Conservation (phyloP, 495 filamentous ascomycete genomes). For the Apodospora peruviana region DNA sequence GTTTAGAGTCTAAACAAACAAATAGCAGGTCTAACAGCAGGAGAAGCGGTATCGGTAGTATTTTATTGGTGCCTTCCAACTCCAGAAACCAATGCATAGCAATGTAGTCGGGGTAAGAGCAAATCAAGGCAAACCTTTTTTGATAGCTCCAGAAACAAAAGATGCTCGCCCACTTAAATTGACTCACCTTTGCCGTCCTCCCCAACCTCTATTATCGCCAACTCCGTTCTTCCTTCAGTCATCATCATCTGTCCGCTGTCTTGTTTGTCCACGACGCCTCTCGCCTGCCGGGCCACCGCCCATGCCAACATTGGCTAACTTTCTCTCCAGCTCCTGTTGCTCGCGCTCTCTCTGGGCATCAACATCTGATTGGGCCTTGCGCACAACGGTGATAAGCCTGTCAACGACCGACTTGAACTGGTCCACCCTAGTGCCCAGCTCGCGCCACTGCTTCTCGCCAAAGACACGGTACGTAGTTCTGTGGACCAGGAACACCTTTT, state of each 20-base stretch:
- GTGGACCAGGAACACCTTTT: constrained; percentile 89
- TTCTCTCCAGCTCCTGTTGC: constrained; percentile 51
- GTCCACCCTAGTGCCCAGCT: constrained; percentile 82
- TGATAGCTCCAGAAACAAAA: too few relatives aligned
- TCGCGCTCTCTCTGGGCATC: constrained; percentile 55
- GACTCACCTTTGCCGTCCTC: neutral
- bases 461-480: constrained; percentile 92
- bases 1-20: too few relatives aligned
- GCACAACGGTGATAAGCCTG: constrained; percentile 68
- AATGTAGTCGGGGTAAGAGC: too few relatives aligned
- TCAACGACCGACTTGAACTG: constrained; percentile 77
- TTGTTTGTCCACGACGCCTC: constrained; percentile 12
- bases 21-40: too few relatives aligned
- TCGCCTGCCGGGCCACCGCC: constrained; percentile 20
- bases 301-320: constrained; percentile 40
- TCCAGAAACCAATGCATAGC: constrained; percentile 12
- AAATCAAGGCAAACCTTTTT: too few relatives aligned
- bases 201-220: neutral
- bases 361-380: constrained; percentile 66
- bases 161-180: neutral
- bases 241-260: constrained; percentile 40
- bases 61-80: constrained; percentile 12
- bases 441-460: constrained; percentile 95
- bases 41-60: too few relatives aligned
- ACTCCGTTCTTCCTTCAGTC: constrained; percentile 39